These are phyloP conservation scores for Novymonas esmeraldas DNA, from an alignment of 208 protist species.

Conservation along the genomic window DNA sequence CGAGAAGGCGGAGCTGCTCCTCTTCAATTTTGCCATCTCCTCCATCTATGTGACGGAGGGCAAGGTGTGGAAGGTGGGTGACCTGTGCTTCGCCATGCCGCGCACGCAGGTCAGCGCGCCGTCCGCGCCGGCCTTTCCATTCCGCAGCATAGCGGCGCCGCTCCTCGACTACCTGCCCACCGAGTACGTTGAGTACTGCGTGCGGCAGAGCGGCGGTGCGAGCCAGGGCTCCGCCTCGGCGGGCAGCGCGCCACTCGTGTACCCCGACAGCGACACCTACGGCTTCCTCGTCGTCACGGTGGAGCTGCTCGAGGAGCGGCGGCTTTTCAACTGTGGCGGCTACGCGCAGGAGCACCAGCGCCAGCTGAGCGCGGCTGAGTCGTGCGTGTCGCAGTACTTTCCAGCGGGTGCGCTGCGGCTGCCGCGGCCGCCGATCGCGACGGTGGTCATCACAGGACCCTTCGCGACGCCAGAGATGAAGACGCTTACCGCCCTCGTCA, in stretches of 20 bases:
- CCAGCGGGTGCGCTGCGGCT: conserved; percentile 28
- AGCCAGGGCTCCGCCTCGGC: conserved; percentile 14
- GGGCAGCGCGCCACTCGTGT: conserved; percentile 20
- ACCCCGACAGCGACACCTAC: conserved; percentile 63
- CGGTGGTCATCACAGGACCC: conserved; percentile 35
- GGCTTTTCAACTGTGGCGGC: conserved; percentile 37
- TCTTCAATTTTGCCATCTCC: conserved; percentile 52
- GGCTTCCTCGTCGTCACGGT: conserved; percentile 51
- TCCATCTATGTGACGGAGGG: conserved; percentile 50
- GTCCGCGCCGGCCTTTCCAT: conserved; percentile 12
- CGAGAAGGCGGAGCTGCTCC: conserved; percentile 46
- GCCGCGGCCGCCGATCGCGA: conserved; percentile 33
- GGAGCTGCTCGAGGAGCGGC: conserved; percentile 40
- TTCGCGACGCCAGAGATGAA: conserved; percentile 49
- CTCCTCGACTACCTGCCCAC: conserved; percentile 58
- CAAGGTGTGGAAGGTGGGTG: conserved; percentile 58
- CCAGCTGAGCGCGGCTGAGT: conserved; percentile 32
- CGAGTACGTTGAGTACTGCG: conserved; percentile 43
- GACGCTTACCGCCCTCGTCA: conserved; percentile 29
- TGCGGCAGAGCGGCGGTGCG: not conserved
- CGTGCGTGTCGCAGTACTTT: conserved; percentile 42
- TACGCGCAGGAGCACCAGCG: conserved; percentile 25
- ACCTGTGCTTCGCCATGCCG: conserved; percentile 43
- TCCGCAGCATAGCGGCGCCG: conserved; percentile 40
- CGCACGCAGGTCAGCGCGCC: conserved; percentile 12